Evolutionary conservation across 2,329 filamentous ascomycete species (phyloP).

Genomic region (Calonectria pteridis): DNA sequence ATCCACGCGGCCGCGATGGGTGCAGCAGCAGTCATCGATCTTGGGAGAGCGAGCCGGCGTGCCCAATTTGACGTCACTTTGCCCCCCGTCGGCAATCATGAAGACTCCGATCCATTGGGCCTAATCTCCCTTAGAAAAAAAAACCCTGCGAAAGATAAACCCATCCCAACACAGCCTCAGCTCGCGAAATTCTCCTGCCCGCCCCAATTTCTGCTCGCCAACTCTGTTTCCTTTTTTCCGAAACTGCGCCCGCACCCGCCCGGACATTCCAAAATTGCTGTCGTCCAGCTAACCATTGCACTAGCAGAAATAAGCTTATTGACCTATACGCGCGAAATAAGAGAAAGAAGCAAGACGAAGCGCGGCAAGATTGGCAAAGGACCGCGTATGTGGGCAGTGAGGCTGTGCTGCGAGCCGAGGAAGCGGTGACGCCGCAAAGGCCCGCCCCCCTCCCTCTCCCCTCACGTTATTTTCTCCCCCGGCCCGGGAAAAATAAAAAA

Average conservation of each 20-base stretch:
- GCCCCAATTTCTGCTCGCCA: background rate
- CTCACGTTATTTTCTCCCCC: background rate
- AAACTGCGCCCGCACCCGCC: background rate
- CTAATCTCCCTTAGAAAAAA: too few species aligned
- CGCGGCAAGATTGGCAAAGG: background rate
- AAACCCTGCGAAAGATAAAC: background rate
- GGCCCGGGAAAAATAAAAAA: background rate
- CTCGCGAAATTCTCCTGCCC: background rate
- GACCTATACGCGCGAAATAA: background rate
- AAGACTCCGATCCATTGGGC: background rate
- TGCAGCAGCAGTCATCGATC: background rate
- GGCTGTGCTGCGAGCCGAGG: slow-evolving; percentile 15
- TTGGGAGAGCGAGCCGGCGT: background rate
- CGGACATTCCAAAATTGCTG: background rate
- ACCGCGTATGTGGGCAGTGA: background rate
- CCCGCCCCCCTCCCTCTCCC: background rate
- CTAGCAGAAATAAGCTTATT: slow-evolving; percentile 19
- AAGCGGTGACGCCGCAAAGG: background rate
- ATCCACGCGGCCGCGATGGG: background rate
- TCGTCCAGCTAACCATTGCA: slow-evolving; percentile 8
- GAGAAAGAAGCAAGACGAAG: background rate
- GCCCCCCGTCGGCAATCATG: background rate
- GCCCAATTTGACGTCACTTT: background rate
- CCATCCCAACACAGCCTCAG: background rate
- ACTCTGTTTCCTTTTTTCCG: background rate